Evolutionary conservation across 164 flowering plant genomes (phyloP).

Genomic region (Paratinospora sagittata): DNA sequence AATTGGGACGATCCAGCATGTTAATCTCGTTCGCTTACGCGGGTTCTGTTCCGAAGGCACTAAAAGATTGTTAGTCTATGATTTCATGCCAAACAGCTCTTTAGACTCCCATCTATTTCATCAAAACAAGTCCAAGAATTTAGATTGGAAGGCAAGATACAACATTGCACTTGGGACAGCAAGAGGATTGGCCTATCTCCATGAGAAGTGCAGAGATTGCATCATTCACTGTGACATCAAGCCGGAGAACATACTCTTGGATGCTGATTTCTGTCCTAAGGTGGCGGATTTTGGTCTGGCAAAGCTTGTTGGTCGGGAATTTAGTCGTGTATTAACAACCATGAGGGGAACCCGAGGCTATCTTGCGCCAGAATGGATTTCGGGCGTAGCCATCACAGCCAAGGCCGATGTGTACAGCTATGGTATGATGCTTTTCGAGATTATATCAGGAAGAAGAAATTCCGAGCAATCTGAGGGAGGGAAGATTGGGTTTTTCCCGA

Average conservation of each 20-base stretch:
- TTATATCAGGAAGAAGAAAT: conserved; percentile 36
- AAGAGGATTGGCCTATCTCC: conserved; percentile 41
- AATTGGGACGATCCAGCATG: conserved; percentile 49
- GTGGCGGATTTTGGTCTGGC: conserved; percentile 55
- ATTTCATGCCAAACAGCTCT: conserved; percentile 49
- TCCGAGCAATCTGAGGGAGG: conserved; percentile 19
- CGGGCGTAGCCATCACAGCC: conserved; percentile 31
- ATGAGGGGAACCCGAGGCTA: conserved; percentile 53
- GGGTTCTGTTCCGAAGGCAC: conserved; percentile 52
- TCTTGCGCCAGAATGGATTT: conserved; percentile 43
- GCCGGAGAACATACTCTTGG: conserved; percentile 49
- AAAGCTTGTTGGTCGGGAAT: conserved; percentile 41
- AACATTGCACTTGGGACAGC: conserved; percentile 38
- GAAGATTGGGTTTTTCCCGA: conserved; percentile 26
- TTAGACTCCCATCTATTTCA: conserved; percentile 14
- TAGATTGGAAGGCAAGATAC: conserved; percentile 38
- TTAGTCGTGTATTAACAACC: conserved; percentile 43
- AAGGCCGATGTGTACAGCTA: conserved; percentile 46
- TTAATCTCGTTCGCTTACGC: conserved; percentile 43
- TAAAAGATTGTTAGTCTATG: conserved; percentile 43
- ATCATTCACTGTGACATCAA: conserved; percentile 54
- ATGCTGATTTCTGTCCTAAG: conserved; percentile 32
- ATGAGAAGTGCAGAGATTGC: conserved; percentile 44
- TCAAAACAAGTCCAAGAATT: background rate
- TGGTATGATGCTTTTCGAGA: conserved; percentile 38